Conservation (phyloP, 148 eudicot species). For the Simmondsia chinensis region DNA sequence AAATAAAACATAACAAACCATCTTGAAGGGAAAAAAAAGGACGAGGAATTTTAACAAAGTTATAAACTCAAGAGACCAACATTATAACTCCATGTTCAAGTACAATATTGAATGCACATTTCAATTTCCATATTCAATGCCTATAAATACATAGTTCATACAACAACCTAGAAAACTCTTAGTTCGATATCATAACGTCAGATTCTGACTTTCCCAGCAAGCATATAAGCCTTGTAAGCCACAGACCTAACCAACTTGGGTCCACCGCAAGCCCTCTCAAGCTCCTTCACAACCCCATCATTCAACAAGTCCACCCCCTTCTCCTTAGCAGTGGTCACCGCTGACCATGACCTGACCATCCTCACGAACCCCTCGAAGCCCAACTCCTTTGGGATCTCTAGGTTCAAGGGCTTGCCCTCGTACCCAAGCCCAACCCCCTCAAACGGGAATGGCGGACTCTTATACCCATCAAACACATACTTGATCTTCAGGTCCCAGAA, state of each 20-base stretch:
- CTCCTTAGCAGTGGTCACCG: slow-evolving; percentile 46
- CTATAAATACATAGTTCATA: too few relatives aligned
- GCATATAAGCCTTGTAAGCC: neutral
- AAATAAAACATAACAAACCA: too few relatives aligned
- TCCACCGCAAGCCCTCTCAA: slow-evolving; percentile 40
- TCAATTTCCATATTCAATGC: too few relatives aligned
- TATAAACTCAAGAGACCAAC: too few relatives aligned
- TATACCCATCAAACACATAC: slow-evolving; percentile 40
- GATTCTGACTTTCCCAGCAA: neutral
- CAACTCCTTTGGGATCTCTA: slow-evolving; percentile 37
- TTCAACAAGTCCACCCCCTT: slow-evolving; percentile 58
- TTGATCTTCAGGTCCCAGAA: slow-evolving; percentile 28
- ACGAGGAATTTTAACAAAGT: too few relatives aligned
- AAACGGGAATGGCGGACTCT: slow-evolving; percentile 43
- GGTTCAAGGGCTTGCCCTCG: slow-evolving; percentile 54
- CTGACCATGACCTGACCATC: slow-evolving; percentile 58
- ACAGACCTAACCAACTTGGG: neutral
- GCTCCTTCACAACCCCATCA: slow-evolving; percentile 36
- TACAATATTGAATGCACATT: too few relatives aligned
- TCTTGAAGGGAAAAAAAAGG: too few relatives aligned
- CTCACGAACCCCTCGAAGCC: slow-evolving; percentile 46
- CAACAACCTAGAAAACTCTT: too few relatives aligned
- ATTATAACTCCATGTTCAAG: too few relatives aligned
- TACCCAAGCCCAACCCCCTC: slow-evolving; percentile 38
- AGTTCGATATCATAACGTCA: too few relatives aligned